A percentile compares a stretch with the other conserved stretches of the same genome.
Conservation (phyloP, 345 rosid species). For the Salix koriyanagi region DNA sequence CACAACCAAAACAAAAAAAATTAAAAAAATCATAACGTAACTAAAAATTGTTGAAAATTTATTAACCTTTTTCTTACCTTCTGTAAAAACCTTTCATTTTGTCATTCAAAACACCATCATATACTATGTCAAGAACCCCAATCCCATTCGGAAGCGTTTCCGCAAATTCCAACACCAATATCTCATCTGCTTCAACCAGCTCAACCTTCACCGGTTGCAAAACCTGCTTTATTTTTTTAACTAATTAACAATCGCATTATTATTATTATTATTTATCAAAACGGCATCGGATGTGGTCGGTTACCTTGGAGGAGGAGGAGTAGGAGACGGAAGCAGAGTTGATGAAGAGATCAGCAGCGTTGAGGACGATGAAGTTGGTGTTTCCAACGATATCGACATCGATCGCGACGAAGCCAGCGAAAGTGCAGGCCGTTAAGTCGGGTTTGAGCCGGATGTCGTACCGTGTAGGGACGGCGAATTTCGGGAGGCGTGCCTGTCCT, state of each 20-base stretch:
- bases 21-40: not conserved
- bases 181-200: conserved; percentile 61
- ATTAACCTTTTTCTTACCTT: conserved; percentile 40
- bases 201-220: conserved; percentile 48
- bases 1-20: not conserved
- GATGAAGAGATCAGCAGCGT: conserved; percentile 85
- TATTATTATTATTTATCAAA: no score
- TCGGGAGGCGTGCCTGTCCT: conserved; percentile 85
- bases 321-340: conserved; percentile 46
- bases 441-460: conserved; percentile 76
- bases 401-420: conserved; percentile 58
- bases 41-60: no score
- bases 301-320: conserved; percentile 56
- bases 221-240: conserved; percentile 30
- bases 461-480: conserved; percentile 73
- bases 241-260: not conserved
- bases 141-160: conserved; percentile 61
- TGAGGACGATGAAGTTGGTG: conserved; percentile 78
- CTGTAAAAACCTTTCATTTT: conserved; percentile 89
- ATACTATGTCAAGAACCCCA: conserved; percentile 58
- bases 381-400: conserved; percentile 51
- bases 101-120: conserved; percentile 68
- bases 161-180: conserved; percentile 68
- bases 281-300: not conserved
- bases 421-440: conserved; percentile 67